A percentile compares a stretch with the other conserved stretches of the same genome.
Conservation (phyloP, 2,329 filamentous ascomycete genomes). For the Bertia moriformis region DNA sequence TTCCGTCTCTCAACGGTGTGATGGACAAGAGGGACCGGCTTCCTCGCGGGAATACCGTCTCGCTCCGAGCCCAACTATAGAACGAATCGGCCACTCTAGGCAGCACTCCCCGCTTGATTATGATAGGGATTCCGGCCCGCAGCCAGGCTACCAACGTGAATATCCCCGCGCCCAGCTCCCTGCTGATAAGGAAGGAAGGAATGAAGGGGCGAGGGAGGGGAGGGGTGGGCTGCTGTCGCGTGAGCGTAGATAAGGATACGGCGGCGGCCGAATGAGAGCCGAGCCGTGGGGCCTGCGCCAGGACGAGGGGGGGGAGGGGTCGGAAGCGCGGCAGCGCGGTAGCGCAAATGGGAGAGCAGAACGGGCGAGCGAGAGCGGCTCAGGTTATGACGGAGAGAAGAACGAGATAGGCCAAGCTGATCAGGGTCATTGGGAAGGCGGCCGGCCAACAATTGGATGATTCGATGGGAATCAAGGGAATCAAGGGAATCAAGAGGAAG, state of each 20-base stretch:
- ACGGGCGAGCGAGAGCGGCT: neutral
- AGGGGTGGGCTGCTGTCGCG: neutral
- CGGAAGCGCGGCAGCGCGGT: neutral
- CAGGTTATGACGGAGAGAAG: conserved; percentile 35
- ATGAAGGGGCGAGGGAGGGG: neutral
- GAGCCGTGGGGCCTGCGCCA: neutral
- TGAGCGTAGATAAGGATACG: neutral
- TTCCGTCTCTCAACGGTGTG: too few relatives aligned
- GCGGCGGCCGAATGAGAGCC: neutral
- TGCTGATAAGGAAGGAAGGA: neutral
- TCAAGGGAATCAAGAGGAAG: too few relatives aligned
- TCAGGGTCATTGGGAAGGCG: conserved; percentile 38
- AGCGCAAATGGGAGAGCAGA: neutral
- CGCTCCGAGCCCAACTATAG: too few relatives aligned
- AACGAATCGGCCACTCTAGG: too few relatives aligned
- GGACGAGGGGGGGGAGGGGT: neutral
- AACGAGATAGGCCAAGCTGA: conserved; percentile 42
- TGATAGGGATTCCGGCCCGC: too few relatives aligned
- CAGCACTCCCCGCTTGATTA: too few relatives aligned
- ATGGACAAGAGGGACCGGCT: too few relatives aligned
- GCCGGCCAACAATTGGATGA: too few relatives aligned
- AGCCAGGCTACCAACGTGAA: too few relatives aligned
- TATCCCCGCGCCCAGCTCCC: too few relatives aligned
- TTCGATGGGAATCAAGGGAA: neutral
- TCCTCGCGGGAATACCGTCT: too few relatives aligned